These are phyloP conservation scores for Penicillium sp. DNA, from an alignment of 2,329 filamentous ascomycete species.

Conservation along the genomic window DNA sequence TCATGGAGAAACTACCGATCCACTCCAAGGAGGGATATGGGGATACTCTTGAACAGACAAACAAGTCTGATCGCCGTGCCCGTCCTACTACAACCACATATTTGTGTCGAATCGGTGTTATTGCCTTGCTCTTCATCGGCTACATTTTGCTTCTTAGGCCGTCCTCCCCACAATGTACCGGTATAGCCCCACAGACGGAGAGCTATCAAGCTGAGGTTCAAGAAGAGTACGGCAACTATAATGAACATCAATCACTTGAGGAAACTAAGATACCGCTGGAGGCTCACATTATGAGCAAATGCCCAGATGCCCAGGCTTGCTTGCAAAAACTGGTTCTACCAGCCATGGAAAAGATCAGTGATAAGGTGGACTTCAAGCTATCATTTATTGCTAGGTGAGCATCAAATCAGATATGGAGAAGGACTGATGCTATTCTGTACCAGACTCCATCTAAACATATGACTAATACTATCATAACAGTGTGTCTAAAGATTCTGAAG, in stretches of 20 bases:
- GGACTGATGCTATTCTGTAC: neutral
- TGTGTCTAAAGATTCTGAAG: constrained; percentile 69
- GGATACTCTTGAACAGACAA: neutral
- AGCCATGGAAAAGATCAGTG: constrained; percentile 73
- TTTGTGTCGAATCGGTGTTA: constrained; percentile 12
- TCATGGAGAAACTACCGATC: constrained; percentile 23
- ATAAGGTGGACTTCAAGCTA: constrained; percentile 86
- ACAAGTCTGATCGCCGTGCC: neutral
- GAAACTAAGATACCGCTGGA: constrained; percentile 67
- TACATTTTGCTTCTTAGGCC: constrained; percentile 13
- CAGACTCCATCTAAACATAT: neutral
- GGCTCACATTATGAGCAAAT: constrained; percentile 96
- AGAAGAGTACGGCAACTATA: neutral
- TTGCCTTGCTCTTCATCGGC: constrained; percentile 10
- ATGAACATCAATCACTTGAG: neutral
- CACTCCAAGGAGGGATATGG: constrained; percentile 12
- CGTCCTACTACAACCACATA: constrained; percentile 3
- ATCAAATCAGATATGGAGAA: neutral
- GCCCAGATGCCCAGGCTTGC: constrained; percentile 84
- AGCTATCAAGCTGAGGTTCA: neutral
- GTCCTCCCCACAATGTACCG: neutral
- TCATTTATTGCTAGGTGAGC: constrained; percentile 81
- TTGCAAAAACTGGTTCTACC: constrained; percentile 77
- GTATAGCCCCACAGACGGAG: neutral
- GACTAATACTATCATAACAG: constrained; percentile 36